A percentile compares a stretch with the other conserved stretches of the same genome.
Evolutionary conservation across 768 basidiomycete species (phyloP).

Genomic region (Pilatotrama ljubarskyi): DNA sequence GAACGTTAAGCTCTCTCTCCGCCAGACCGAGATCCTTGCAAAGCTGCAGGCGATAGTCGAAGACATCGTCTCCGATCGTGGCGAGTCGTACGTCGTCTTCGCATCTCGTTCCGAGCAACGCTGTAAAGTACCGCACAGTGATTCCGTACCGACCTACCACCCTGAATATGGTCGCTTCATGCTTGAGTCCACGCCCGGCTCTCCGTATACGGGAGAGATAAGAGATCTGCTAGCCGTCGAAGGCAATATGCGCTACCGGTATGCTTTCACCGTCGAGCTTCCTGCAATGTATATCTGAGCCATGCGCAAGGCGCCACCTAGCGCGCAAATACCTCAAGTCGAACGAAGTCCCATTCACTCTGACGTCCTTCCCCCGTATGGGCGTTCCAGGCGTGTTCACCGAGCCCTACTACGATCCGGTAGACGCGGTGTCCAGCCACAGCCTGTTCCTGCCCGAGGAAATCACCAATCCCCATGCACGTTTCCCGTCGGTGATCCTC

Average conservation of each 20-base stretch:
- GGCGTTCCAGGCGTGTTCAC: constrained; percentile 90
- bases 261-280: constrained; percentile 21
- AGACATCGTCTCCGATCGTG: constrained; percentile 61
- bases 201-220: constrained; percentile 89
- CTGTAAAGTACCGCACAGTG: constrained; percentile 38
- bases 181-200: constrained; percentile 97
- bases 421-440: constrained; percentile 80
- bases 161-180: constrained; percentile 99
- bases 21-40: constrained; percentile 90
- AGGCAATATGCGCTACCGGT: constrained; percentile 93
- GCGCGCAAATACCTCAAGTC: constrained; percentile 79
- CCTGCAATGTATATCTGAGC: neutral
- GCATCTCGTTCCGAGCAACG: constrained; percentile 1
- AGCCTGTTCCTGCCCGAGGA: constrained; percentile 94
- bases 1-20: constrained; percentile 86
- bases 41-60: constrained; percentile 70
- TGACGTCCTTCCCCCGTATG: constrained; percentile 94
- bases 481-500: constrained; percentile 83
- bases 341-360: constrained; percentile 87
- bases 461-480: constrained; percentile 95
- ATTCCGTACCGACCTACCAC: constrained; percentile 87
- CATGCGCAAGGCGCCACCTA: constrained; percentile 66
- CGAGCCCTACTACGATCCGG: constrained; percentile 81
- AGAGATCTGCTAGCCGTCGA: constrained; percentile 88
- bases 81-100: constrained; percentile 52